A percentile compares a stretch with the other conserved stretches of the same genome.
Evolutionary conservation across 2,329 filamentous ascomycete genomes (phyloP).

Genomic region (Epicoccum nigrum): DNA sequence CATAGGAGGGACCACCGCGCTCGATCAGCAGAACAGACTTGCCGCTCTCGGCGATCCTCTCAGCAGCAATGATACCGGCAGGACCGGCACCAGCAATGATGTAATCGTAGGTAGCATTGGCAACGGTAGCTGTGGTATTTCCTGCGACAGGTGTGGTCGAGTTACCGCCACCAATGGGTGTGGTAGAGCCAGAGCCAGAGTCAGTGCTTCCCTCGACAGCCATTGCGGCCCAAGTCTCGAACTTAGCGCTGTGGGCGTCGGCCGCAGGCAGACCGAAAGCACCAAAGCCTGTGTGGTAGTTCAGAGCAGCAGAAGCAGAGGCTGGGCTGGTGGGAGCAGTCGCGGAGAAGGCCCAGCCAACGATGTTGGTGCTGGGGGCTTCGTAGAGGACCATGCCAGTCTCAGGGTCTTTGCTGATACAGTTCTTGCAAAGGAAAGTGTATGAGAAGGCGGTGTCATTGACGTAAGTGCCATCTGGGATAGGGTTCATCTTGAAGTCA

Average conservation of each 20-base stretch:
- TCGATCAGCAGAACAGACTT: constrained; percentile 66
- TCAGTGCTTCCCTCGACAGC: constrained; percentile 28
- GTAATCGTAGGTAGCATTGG: constrained; percentile 62
- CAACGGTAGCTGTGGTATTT: constrained; percentile 43
- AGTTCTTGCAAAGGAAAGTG: constrained; percentile 60
- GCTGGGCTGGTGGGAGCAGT: constrained; percentile 34
- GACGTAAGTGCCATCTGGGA: constrained; percentile 59
- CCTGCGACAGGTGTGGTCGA: constrained; percentile 31
- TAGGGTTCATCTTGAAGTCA: constrained; percentile 52
- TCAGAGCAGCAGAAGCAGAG: constrained; percentile 28
- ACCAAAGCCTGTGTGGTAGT: constrained; percentile 44
- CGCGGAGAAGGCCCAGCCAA: constrained; percentile 42
- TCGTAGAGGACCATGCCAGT: constrained; percentile 34
- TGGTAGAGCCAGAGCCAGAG: constrained; percentile 29
- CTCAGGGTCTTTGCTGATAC: constrained; percentile 34
- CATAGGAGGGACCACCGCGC: constrained; percentile 47
- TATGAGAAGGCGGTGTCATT: constrained; percentile 62
- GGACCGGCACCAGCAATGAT: constrained; percentile 67
- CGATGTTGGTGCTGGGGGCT: constrained; percentile 29
- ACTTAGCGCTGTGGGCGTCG: constrained; percentile 40
- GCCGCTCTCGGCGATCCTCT: constrained; percentile 67
- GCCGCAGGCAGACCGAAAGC: constrained; percentile 39
- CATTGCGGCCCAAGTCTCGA: constrained; percentile 43
- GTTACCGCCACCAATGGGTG: constrained; percentile 34
- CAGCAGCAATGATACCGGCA: constrained; percentile 63